These are phyloP conservation scores for Veloboletus limbatus DNA, from an alignment of 1,284 basidiomycete species.

Conservation along the genomic window DNA sequence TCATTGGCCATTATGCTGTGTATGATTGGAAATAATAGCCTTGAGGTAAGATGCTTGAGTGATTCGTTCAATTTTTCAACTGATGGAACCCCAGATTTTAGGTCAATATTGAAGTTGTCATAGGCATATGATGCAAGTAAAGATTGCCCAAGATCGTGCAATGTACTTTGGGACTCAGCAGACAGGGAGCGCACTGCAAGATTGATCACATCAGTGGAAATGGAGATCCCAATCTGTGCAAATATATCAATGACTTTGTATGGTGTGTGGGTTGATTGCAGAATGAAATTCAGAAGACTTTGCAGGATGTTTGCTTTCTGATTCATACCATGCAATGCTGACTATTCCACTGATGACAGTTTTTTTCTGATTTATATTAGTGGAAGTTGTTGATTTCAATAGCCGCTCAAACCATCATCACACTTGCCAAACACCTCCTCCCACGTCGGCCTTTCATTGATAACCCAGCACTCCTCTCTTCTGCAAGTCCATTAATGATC, in stretches of 20 bases:
- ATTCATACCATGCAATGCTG: not conserved
- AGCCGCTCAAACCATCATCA: not conserved
- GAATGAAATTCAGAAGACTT: constrained; percentile 1
- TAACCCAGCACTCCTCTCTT: not conserved
- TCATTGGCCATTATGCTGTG: constrained; percentile 21
- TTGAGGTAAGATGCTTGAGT: constrained; percentile 33
- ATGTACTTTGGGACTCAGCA: not conserved
- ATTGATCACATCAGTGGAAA: constrained; percentile 4
- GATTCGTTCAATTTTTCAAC: constrained; percentile 23
- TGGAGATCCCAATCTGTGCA: not conserved
- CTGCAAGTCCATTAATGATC: not conserved
- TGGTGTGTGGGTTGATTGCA: constrained; percentile 1
- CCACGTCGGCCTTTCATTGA: no score
- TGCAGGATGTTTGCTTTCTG: constrained; percentile 4
- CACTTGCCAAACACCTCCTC: not conserved
- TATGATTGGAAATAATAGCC: constrained; percentile 22
- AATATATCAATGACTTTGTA: constrained; percentile 5
- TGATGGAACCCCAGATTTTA: constrained; percentile 21
- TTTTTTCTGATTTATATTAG: constrained; percentile 3
- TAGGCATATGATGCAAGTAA: constrained; percentile 29
- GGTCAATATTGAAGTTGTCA: no score
- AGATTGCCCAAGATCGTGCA: constrained; percentile 8
- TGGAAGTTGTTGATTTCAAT: no score
- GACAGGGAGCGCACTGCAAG: not conserved
- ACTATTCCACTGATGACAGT: not conserved